phyloP scores from a whole-genome alignment of 2,329 filamentous ascomycete species.

The Lecanoromycetidae sp. region DNA sequence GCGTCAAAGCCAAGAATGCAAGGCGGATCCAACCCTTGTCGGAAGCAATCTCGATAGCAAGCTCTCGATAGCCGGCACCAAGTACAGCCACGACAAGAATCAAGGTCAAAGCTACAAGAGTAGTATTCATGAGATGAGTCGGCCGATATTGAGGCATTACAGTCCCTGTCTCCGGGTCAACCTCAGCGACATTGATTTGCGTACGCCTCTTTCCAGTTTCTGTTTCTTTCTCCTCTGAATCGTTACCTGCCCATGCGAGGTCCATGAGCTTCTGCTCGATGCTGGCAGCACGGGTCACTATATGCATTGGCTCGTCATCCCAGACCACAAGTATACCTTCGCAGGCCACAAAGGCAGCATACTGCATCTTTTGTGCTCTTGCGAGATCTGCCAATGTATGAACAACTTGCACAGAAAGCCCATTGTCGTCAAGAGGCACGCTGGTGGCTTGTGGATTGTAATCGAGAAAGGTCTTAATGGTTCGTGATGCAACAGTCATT shows the following conservation, averaged over 20 bases:
- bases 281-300: conserved; percentile 55
- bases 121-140: conserved; percentile 57
- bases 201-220: conserved; percentile 37
- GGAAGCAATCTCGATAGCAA: conserved; percentile 56
- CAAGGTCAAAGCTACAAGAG: conserved; percentile 55
- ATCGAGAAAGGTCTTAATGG: conserved; percentile 65
- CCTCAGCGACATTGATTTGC: conserved; percentile 40
- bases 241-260: conserved; percentile 52
- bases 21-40: conserved; percentile 52
- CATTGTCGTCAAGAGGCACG: conserved; percentile 61
- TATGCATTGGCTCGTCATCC: conserved; percentile 65
- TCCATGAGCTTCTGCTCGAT: conserved; percentile 70
- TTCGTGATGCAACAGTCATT: conserved; percentile 69
- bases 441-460: conserved; percentile 62
- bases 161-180: conserved; percentile 62
- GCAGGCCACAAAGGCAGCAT: conserved; percentile 63
- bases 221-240: conserved; percentile 36
- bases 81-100: conserved; percentile 53
- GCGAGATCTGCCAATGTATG: conserved; percentile 59
- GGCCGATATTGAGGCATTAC: conserved; percentile 52
- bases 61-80: conserved; percentile 56
- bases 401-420: conserved; percentile 60
- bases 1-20: conserved; percentile 52
- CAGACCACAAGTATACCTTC: conserved; percentile 64
- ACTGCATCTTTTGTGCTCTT: conserved; percentile 64